Evolutionary conservation across 2,329 filamentous ascomycete species (phyloP), one percentile per base, ranked within the genome.

Genomic region (Fusarium fujikuroi): DNA sequence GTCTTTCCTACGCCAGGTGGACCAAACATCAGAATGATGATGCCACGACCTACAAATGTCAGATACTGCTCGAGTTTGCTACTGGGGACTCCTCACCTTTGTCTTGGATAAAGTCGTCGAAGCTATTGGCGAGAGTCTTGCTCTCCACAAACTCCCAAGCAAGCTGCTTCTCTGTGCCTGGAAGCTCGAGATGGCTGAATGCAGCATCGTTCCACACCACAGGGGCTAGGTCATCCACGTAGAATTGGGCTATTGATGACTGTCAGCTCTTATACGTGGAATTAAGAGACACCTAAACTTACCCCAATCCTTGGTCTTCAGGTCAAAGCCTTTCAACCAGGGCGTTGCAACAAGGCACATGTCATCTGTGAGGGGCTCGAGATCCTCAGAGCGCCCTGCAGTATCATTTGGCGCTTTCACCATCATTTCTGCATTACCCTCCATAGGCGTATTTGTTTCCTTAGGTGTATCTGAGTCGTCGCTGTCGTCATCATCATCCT

Each of bases 1-100:
- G 84, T 86, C 77, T 87, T 87, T 34, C 85, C 85, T 1, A 85
- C 82, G 9, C 85, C 85, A 0, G 85, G 84, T 0, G 80, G 81
- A 6, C 86, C 85, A 11, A 81, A 83, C 23, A 87, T 79, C 2
- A 87, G 79, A 66, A 84, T 82, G 67, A 87, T 85, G 52, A 86
- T 81, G 19, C 84, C 84, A 44, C 81, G 82, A 46, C 79, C 66
- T 68, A 19, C 0, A 8, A 21, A 30, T 42, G 32, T 65, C 12
- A 65, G 40, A 49, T 18, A 1, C 30, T 11, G 8, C 9, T 53
- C 3, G 0, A 36, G 15, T 14, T 19, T 8, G 18, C 9, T 2
- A 6, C 5, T 9, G 1, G 9, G 1, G 9, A 2, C 7, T 6
- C 1, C n/a, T 19, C 11, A 60, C 60, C 81, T 47, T 83, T 83